A percentile compares a stretch with the other conserved stretches of the same genome.
Conservation (phyloP, 495 filamentous ascomycete species). For the Hypoxylon intermedium region DNA sequence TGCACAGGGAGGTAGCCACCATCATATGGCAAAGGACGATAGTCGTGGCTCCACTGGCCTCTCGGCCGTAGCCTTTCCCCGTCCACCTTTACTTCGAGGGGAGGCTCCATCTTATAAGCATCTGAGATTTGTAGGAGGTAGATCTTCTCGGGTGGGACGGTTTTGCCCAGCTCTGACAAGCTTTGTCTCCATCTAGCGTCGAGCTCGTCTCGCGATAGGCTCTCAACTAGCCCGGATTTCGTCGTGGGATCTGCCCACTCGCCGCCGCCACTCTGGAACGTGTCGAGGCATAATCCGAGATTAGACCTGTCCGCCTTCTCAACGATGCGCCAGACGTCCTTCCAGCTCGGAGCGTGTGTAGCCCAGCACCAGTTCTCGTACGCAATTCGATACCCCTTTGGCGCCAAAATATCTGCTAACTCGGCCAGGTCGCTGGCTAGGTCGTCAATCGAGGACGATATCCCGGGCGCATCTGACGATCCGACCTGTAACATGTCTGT, state of each 20-base stretch:
- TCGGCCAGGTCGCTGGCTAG: slow-evolving; percentile 68
- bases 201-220: slow-evolving; percentile 48
- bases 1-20: slow-evolving; percentile 77
- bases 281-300: slow-evolving; percentile 80
- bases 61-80: slow-evolving; percentile 60
- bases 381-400: slow-evolving; percentile 64
- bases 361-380: slow-evolving; percentile 92
- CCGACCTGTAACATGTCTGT: slow-evolving; percentile 82
- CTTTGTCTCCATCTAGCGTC: slow-evolving; percentile 58
- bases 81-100: slow-evolving; percentile 55
- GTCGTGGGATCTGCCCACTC: slow-evolving; percentile 82
- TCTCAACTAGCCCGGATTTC: slow-evolving; percentile 63
- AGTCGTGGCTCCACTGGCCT: slow-evolving; percentile 75
- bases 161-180: slow-evolving; percentile 59
- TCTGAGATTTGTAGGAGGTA: slow-evolving; percentile 80
- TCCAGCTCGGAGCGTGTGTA: slow-evolving; percentile 72
- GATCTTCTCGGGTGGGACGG: slow-evolving; percentile 73
- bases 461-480: slow-evolving; percentile 68
- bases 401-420: slow-evolving; percentile 68
- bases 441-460: slow-evolving; percentile 52
- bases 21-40: slow-evolving; percentile 72
- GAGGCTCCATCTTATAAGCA: slow-evolving; percentile 69
- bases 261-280: slow-evolving; percentile 77
- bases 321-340: slow-evolving; percentile 71
- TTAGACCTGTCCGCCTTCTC: slow-evolving; percentile 66